These are phyloP conservation scores for Cronartium quercuum DNA, from an alignment of 1,284 basidiomycete genomes.

Conservation along the genomic window DNA sequence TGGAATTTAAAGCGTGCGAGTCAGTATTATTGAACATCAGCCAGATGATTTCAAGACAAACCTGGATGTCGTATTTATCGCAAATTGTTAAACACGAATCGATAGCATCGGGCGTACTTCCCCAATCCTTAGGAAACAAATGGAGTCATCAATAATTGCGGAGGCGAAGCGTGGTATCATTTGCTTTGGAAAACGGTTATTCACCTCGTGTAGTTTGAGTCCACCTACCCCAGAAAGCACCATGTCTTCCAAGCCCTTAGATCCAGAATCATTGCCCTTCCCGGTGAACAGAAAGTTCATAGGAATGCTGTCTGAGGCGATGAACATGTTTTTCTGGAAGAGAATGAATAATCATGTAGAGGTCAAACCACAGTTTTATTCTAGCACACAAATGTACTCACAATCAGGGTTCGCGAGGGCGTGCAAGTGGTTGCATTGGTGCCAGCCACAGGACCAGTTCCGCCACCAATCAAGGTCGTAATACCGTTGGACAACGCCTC, in stretches of 20 bases:
- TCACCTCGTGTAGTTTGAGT: constrained; percentile 81
- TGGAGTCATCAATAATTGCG: neutral
- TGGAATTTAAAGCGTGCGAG: neutral
- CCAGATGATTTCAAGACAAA: constrained; percentile 48
- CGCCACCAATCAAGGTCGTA: constrained; percentile 52
- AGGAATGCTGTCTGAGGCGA: constrained; percentile 34
- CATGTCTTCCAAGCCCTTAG: constrained; percentile 66
- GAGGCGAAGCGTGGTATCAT: neutral
- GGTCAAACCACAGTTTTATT: too few relatives aligned
- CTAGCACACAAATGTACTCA: constrained; percentile 63
- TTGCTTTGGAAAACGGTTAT: neutral
- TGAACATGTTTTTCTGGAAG: constrained; percentile 39
- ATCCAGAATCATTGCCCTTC: constrained; percentile 77
- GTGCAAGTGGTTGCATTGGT: constrained; percentile 95
- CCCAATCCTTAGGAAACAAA: constrained; percentile 67
- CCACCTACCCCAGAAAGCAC: constrained; percentile 81
- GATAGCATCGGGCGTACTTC: constrained; percentile 80
- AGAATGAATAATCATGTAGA: constrained; percentile 42
- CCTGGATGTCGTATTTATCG: constrained; percentile 91
- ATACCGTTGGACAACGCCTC: constrained; percentile 54
- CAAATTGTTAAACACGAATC: constrained; percentile 70
- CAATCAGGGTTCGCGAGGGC: constrained; percentile 76
- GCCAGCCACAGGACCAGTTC: constrained; percentile 82
- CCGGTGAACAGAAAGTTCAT: constrained; percentile 45
- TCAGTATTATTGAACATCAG: too few relatives aligned